Percentiles rank a stretch among this genome's conserved stretches.
Conservation (phyloP, 2,329 filamentous ascomycete genomes). For the Epichloe elymi region DNA sequence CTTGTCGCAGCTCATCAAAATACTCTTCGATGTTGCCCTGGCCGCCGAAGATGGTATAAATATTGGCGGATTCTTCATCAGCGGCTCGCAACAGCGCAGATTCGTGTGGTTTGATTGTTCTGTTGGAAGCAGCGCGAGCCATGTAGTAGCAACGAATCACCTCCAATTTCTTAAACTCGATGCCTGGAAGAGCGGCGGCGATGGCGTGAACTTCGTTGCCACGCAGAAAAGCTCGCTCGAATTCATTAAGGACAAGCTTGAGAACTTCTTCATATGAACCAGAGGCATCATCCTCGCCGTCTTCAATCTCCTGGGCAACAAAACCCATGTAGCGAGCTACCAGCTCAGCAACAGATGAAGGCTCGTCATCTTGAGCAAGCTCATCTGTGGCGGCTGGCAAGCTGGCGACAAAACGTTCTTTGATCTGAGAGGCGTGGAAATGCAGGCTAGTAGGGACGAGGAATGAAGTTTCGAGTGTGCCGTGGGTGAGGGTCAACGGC, state of each 20-base stretch:
- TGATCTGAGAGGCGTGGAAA: constrained; percentile 89
- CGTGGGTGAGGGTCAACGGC: constrained; percentile 80
- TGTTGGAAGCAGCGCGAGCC: constrained; percentile 69
- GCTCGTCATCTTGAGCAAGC: constrained; percentile 94
- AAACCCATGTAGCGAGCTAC: constrained; percentile 90
- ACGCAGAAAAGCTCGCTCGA: constrained; percentile 85
- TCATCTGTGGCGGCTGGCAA: constrained; percentile 90
- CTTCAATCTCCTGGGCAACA: constrained; percentile 76
- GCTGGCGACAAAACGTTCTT: constrained; percentile 75
- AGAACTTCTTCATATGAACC: constrained; percentile 87
- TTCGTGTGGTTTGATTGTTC: constrained; percentile 82
- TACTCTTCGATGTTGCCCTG: constrained; percentile 99
- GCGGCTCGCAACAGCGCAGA: constrained; percentile 86
- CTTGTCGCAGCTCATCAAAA: constrained; percentile 89
- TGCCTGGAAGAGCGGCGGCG: constrained; percentile 74
- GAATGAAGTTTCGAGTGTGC: constrained; percentile 91
- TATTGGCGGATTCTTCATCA: constrained; percentile 65
- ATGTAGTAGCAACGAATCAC: constrained; percentile 88
- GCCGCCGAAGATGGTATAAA: constrained; percentile 92
- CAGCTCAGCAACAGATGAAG: constrained; percentile 86
- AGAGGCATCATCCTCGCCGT: constrained; percentile 78
- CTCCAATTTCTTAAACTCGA: constrained; percentile 80
- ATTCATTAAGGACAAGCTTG: constrained; percentile 86
- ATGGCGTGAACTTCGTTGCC: constrained; percentile 95
- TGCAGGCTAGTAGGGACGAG: constrained; percentile 90